Percentiles rank a stretch among this genome's conserved stretches.
These are phyloP conservation scores for Trichoderma sp. DNA, from an alignment of 2,329 filamentous ascomycete species.

Conservation along the genomic window DNA sequence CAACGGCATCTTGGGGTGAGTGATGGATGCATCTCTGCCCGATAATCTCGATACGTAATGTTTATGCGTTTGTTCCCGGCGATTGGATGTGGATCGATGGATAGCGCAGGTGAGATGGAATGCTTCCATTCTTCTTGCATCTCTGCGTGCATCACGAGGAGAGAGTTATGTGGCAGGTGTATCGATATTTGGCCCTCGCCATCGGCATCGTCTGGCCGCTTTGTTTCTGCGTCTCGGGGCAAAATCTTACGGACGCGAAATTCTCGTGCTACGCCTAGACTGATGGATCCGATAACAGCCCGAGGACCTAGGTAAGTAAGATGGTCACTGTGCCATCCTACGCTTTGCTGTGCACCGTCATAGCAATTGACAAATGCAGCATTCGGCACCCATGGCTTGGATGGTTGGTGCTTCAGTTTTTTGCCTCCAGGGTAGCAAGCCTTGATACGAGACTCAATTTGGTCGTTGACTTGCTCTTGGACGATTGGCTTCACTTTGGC, in stretches of 20 bases:
- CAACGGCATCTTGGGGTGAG: conserved; percentile 80
- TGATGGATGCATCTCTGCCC: conserved; percentile 71
- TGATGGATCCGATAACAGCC: conserved; percentile 85
- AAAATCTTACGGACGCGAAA: conserved; percentile 83
- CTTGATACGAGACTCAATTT: conserved; percentile 71
- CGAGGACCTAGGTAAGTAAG: conserved; percentile 90
- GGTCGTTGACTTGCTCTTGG: conserved; percentile 72
- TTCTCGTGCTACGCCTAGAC: conserved; percentile 87
- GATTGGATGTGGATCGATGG: conserved; percentile 82
- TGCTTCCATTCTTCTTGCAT: conserved; percentile 99
- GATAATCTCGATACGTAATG: conserved; percentile 90
- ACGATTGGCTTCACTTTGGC: conserved; percentile 69
- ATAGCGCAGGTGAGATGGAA: conserved; percentile 70
- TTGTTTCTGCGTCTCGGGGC: conserved; percentile 54
- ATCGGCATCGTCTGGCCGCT: conserved; percentile 53
- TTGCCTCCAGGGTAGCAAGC: conserved; percentile 66
- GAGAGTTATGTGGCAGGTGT: conserved; percentile 89
- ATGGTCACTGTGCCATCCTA: conserved; percentile 92
- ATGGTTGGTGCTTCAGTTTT: conserved; percentile 78
- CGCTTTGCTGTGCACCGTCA: conserved; percentile 73
- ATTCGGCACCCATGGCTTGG: conserved; percentile 76
- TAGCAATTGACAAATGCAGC: conserved; percentile 96
- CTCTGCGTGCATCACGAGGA: conserved; percentile 94
- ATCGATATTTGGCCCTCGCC: conserved; percentile 85
- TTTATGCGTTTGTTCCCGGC: conserved; percentile 83